Evolutionary conservation across 768 basidiomycete species (phyloP).

Genomic region (Sporobolomyces roseus): DNA sequence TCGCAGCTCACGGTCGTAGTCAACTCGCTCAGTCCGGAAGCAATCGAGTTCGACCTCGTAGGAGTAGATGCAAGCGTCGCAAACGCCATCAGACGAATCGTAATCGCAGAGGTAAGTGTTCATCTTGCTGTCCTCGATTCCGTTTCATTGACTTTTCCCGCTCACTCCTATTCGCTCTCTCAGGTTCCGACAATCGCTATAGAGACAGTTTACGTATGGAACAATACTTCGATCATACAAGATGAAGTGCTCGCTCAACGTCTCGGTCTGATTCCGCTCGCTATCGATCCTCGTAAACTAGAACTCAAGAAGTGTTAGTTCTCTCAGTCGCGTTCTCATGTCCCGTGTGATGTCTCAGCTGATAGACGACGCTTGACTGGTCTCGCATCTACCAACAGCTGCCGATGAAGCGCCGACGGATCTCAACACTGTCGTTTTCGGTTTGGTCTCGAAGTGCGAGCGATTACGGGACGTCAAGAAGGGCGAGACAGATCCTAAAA

Average conservation of each 20-base stretch:
- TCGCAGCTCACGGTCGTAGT: conserved; percentile 54
- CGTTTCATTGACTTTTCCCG: no score
- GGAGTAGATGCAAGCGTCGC: conserved; percentile 95
- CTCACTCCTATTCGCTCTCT: background rate
- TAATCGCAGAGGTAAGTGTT: conserved; percentile 78
- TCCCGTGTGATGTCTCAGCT: background rate
- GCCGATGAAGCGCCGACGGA: conserved; percentile 69
- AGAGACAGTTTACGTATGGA: conserved; percentile 85
- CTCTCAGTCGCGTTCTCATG: background rate
- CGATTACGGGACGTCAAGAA: conserved; percentile 54
- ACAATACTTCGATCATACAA: conserved; percentile 88
- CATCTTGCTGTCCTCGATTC: background rate
- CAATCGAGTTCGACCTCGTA: conserved; percentile 86
- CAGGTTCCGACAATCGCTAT: conserved; percentile 88
- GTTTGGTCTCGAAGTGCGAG: conserved; percentile 64
- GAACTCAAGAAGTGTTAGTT: conserved; percentile 49
- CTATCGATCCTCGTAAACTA: conserved; percentile 73
- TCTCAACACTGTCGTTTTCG: conserved; percentile 85
- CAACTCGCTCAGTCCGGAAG: conserved; percentile 46
- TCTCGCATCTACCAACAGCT: conserved; percentile 22
- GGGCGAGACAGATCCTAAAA: conserved; percentile 58
- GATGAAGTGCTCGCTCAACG: conserved; percentile 91
- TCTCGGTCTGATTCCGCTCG: conserved; percentile 84
- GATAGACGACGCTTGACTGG: background rate
- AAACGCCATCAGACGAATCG: conserved; percentile 84